A percentile compares a stretch with the other conserved stretches of the same genome.
phyloP scores from a whole-genome alignment of 1,284 basidiomycete species.

The Coriolopsis trogii region DNA sequence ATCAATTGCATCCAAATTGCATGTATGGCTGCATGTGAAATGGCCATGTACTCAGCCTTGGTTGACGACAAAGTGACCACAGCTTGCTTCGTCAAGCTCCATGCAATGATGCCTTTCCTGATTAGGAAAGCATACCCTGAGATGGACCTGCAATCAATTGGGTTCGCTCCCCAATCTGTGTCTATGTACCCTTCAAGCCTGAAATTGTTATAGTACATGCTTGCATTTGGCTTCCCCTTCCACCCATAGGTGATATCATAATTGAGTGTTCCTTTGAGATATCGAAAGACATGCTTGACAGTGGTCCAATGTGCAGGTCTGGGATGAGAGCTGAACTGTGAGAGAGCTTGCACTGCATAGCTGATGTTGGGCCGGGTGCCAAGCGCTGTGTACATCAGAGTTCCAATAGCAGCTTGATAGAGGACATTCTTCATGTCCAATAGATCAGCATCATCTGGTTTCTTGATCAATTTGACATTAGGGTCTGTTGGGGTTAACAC shows the following conservation, averaged over 20 bases:
- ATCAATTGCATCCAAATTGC: constrained; percentile 24
- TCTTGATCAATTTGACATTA: too few species aligned
- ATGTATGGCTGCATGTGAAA: constrained; percentile 15
- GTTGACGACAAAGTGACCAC: constrained; percentile 14
- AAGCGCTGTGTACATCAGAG: constrained; percentile 40
- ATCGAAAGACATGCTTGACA: constrained; percentile 39
- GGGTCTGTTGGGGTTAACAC: not conserved
- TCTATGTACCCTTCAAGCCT: constrained; percentile 7
- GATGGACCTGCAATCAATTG: constrained; percentile 4
- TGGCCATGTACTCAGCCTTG: constrained; percentile 22
- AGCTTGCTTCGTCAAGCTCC: constrained; percentile 21
- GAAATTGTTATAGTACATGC: too few species aligned
- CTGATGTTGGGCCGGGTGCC: not conserved
- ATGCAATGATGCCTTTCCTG: constrained; percentile 5
- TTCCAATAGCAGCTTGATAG: constrained; percentile 38
- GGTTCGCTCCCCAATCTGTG: constrained; percentile 6
- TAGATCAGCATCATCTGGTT: too few species aligned
- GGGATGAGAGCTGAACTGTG: not conserved
- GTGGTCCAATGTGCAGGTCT: constrained; percentile 38
- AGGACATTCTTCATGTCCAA: constrained; percentile 15
- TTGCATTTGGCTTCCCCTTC: not conserved
- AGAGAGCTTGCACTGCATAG: not conserved
- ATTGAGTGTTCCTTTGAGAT: constrained; percentile 40
- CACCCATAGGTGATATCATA: not conserved
- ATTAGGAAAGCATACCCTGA: constrained; percentile 16